A percentile compares a stretch with the other conserved stretches of the same genome.
Evolutionary conservation across 208 protist genomes (phyloP).

Genomic region (Leishmania tarentolae): DNA sequence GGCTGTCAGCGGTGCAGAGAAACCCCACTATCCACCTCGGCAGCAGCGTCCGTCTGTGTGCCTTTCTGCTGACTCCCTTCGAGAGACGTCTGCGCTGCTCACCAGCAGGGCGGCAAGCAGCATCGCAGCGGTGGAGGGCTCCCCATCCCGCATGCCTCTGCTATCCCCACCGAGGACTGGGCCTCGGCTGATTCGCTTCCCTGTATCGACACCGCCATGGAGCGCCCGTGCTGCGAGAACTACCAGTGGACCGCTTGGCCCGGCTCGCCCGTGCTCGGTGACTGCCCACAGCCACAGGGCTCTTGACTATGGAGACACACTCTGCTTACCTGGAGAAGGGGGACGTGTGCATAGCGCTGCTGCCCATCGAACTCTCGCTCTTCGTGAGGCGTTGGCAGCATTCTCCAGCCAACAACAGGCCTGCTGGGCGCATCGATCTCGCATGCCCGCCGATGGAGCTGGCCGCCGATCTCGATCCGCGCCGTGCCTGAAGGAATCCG

Average conservation of each 20-base stretch:
- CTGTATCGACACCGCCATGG: background rate
- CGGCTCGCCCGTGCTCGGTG: background rate
- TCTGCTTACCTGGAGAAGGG: background rate
- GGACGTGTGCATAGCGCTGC: background rate
- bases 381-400: background rate
- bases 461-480: background rate
- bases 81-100: background rate
- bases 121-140: background rate
- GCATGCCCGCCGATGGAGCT: background rate
- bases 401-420: background rate
- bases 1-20: background rate
- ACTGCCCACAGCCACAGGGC: background rate
- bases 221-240: background rate
- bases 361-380: background rate
- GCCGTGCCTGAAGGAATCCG: background rate
- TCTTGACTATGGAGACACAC: background rate
- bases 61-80: background rate
- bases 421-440: background rate
- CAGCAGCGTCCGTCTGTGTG: background rate
- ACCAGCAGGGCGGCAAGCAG: background rate
- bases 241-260: background rate
- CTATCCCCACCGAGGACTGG: background rate
- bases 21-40: background rate
- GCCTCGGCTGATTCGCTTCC: background rate
- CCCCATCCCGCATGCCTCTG: background rate